Evolutionary conservation across 257 asterid species (phyloP).

Genomic region (Rauvolfia tetraphylla): DNA sequence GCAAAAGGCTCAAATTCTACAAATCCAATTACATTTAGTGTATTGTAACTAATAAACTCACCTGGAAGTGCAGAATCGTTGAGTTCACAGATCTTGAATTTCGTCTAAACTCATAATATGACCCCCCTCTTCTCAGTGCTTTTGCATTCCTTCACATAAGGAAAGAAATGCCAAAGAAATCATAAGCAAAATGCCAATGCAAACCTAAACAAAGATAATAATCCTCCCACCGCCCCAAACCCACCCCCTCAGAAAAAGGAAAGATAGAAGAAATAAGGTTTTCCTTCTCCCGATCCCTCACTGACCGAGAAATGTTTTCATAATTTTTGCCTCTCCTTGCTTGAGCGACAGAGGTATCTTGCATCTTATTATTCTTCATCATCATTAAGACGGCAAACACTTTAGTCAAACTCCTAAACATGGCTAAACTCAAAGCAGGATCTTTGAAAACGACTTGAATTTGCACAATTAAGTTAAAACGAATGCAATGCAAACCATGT

Average conservation of each 20-base stretch:
- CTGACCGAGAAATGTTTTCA: constrained; percentile 77
- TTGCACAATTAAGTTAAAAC: too few species aligned
- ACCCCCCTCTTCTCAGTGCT: constrained; percentile 53
- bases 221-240: too few species aligned
- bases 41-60: constrained; percentile 10
- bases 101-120: constrained; percentile 62
- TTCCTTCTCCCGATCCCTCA: constrained; percentile 71
- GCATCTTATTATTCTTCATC: constrained; percentile 57
- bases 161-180: constrained; percentile 6
- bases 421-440: too few species aligned
- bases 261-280: too few species aligned
- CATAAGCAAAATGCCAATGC: too few species aligned
- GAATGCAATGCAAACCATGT: constrained; percentile 49
- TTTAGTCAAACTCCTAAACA: too few species aligned
- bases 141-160: constrained; percentile 57
- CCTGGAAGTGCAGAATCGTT: constrained; percentile 94
- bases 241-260: too few species aligned
- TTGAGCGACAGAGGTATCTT: constrained; percentile 84
- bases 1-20: too few species aligned
- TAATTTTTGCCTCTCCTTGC: too few species aligned
- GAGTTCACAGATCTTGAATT: constrained; percentile 88
- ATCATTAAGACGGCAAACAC: not conserved
- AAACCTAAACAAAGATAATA: too few species aligned
- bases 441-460: too few species aligned
- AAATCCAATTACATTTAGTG: too few species aligned